Conservation (phyloP, 495 filamentous ascomycete species). For the Penicillium soppii region DNA sequence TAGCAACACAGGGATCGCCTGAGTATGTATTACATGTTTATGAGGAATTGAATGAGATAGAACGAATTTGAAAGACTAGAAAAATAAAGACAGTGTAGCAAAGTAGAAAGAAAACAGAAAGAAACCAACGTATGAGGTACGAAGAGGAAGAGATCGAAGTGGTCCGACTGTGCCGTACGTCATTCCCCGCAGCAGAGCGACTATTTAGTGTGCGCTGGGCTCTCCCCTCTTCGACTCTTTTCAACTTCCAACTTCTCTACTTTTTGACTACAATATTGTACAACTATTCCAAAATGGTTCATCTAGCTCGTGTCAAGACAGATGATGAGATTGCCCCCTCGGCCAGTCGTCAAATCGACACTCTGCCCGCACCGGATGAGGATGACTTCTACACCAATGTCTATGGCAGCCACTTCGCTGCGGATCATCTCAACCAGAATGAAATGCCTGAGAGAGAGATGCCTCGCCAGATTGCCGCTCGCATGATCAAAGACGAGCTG, state of each 20-base stretch:
- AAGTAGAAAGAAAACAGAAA: background rate
- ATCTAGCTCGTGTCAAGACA: conserved; percentile 37
- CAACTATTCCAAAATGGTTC: conserved; percentile 41
- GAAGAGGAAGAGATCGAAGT: background rate
- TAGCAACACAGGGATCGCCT: background rate
- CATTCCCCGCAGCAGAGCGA: background rate
- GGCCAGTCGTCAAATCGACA: conserved; percentile 26
- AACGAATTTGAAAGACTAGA: background rate
- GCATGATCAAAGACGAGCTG: conserved; percentile 93
- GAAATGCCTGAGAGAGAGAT: conserved; percentile 91
- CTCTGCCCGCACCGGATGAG: conserved; percentile 35
- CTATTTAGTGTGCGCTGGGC: background rate
- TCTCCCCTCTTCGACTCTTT: background rate
- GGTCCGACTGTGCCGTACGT: background rate
- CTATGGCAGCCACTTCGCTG: conserved; percentile 81
- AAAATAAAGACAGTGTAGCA: background rate
- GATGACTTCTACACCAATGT: conserved; percentile 70
- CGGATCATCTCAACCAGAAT: conserved; percentile 70
- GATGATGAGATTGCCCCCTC: conserved; percentile 26
- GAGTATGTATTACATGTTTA: background rate
- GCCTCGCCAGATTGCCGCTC: conserved; percentile 86
- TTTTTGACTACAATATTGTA: background rate
- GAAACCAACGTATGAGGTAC: too few relatives aligned
- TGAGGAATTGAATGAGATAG: background rate
- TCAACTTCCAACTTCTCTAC: background rate